A percentile compares a stretch with the other conserved stretches of the same genome.
Evolutionary conservation across 2,329 filamentous ascomycete species (phyloP).

Genomic region (Parascedosporium putredinis): DNA sequence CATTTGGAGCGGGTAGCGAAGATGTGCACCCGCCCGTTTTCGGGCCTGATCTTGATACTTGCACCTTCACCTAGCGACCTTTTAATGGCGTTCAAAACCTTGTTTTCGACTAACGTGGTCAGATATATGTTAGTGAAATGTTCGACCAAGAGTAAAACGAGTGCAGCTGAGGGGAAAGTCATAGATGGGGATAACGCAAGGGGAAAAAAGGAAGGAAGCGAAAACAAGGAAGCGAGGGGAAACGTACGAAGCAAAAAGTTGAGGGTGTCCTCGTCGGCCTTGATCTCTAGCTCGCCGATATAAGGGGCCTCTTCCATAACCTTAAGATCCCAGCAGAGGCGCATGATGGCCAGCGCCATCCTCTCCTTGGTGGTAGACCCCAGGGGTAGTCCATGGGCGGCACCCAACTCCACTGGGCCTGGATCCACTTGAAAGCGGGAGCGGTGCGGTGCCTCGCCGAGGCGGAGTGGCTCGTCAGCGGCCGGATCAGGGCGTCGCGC

Average conservation of each 20-base stretch:
- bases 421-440: conserved; percentile 30
- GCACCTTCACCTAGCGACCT: conserved; percentile 19
- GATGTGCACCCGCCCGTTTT: conserved; percentile 12
- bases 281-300: conserved; percentile 29
- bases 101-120: not conserved
- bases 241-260: conserved; percentile 34
- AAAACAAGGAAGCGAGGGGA: too few relatives aligned
- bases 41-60: conserved; percentile 2
- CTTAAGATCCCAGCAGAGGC: conserved; percentile 38
- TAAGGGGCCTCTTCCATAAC: conserved; percentile 32
- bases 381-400: conserved; percentile 18
- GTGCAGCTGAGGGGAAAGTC: too few relatives aligned
- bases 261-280: conserved; percentile 29
- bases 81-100: not conserved
- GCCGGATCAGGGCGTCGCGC: not conserved
- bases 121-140: not conserved
- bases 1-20: conserved; percentile 9
- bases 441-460: conserved; percentile 5
- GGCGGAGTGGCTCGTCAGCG: conserved; percentile 3
- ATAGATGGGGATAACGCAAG: too few relatives aligned
- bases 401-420: conserved; percentile 29
- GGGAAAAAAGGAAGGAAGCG: too few relatives aligned
- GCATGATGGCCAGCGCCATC: conserved; percentile 32
- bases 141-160: too few relatives aligned
- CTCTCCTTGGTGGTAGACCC: conserved; percentile 26